Conservation (phyloP, 2,329 filamentous ascomycete species). For the Coniosporium tulheliwenetii region DNA sequence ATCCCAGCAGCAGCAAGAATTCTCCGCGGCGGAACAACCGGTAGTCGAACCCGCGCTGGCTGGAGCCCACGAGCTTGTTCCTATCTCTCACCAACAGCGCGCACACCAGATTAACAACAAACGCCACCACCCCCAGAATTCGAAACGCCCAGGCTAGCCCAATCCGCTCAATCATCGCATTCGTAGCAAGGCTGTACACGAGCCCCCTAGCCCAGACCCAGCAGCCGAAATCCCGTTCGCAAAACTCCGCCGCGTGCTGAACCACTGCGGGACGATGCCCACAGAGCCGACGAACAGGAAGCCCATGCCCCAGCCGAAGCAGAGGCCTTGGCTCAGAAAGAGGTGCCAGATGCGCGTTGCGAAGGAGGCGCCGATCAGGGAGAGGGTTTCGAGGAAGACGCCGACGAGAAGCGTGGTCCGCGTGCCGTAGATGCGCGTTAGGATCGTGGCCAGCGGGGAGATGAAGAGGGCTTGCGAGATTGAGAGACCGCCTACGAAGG, state of each 20-base stretch:
- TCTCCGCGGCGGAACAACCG: conserved; percentile 44
- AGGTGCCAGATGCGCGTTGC: conserved; percentile 57
- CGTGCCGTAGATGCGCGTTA: conserved; percentile 46
- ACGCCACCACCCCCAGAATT: conserved; percentile 47
- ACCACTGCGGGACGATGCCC: conserved; percentile 59
- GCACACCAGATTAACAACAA: conserved; percentile 47
- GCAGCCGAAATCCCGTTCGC: conserved; percentile 53
- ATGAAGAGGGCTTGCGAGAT: conserved; percentile 51
- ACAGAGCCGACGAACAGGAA: conserved; percentile 58
- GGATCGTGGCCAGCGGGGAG: conserved; percentile 51
- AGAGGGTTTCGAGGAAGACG: conserved; percentile 44
- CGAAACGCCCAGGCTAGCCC: conserved; percentile 53
- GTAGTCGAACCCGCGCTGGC: conserved; percentile 50
- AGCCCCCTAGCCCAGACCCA: conserved; percentile 64
- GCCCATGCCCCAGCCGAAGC: conserved; percentile 66
- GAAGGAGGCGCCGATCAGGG: conserved; percentile 57
- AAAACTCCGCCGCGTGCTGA: conserved; percentile 49
- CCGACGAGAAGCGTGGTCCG: conserved; percentile 48
- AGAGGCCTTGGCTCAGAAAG: conserved; percentile 57
- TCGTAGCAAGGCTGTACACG: conserved; percentile 49
- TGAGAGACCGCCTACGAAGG: conserved; percentile 61
- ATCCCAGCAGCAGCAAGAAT: conserved; percentile 49
- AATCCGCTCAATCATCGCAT: conserved; percentile 50
- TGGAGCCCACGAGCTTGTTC: conserved; percentile 54
- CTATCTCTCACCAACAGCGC: conserved; percentile 52